These are phyloP conservation scores for Candida nitratophila DNA, from an alignment of 805 yeast genomes.

Conservation along the genomic window DNA sequence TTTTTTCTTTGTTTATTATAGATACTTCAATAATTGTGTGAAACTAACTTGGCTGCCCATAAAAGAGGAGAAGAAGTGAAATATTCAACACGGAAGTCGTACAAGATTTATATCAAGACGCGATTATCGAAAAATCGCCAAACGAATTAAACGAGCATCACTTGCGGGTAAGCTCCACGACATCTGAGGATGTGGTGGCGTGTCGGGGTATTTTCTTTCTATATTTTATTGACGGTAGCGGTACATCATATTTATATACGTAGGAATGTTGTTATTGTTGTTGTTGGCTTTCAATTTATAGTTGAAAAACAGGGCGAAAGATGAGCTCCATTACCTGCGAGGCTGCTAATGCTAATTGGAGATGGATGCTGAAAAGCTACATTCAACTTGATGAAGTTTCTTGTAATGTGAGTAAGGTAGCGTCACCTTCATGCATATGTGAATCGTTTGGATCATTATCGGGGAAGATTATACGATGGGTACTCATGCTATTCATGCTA, in stretches of 20 bases:
- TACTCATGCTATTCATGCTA: neutral
- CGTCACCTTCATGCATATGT: neutral
- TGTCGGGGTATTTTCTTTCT: too few relatives aligned
- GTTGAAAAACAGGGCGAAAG: too few relatives aligned
- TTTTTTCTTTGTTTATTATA: constrained; percentile 2
- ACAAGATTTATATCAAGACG: neutral
- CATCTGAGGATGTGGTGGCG: too few relatives aligned
- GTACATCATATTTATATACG: too few relatives aligned
- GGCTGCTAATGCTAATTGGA: too few relatives aligned
- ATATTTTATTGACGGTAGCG: too few relatives aligned
- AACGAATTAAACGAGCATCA: neutral
- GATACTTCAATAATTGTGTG: neutral
- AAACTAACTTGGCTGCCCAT: neutral
- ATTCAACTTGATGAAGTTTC: too few relatives aligned
- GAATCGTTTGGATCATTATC: neutral
- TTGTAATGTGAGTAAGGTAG: neutral
- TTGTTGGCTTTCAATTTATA: too few relatives aligned
- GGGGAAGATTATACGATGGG: neutral
- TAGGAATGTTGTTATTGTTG: too few relatives aligned
- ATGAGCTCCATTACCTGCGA: too few relatives aligned
- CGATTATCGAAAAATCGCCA: neutral
- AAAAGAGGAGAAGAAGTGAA: neutral
- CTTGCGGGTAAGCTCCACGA: too few relatives aligned
- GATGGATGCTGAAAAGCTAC: too few relatives aligned
- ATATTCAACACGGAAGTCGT: neutral